Conservation (phyloP, 345 rosid genomes). For the Rhizophora mangle region DNA sequence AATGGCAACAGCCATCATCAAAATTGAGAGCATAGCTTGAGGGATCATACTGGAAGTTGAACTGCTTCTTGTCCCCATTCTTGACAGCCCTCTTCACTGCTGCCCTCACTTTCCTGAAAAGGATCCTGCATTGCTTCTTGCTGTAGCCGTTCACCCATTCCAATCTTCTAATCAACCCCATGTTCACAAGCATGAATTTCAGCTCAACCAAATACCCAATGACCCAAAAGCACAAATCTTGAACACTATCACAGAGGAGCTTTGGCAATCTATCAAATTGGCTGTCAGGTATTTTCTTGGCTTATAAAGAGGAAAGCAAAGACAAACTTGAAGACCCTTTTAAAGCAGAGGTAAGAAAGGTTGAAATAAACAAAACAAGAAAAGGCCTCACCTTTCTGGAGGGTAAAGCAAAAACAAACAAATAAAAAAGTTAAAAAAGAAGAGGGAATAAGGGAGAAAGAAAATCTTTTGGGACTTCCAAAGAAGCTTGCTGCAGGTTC, state of each 20-base stretch:
- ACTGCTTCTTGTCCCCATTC: slow-evolving; percentile 28
- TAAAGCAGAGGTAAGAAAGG: background rate
- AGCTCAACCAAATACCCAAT: background rate
- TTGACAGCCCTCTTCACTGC: slow-evolving; percentile 47
- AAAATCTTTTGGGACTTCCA: slow-evolving; percentile 25
- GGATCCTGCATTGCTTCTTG: slow-evolving; percentile 44
- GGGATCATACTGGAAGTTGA: slow-evolving; percentile 86
- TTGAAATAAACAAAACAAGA: background rate
- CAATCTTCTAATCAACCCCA: slow-evolving; percentile 22
- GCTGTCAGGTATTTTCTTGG: too few species aligned
- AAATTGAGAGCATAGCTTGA: slow-evolving; percentile 70
- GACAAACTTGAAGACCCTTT: background rate
- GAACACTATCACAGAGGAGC: background rate
- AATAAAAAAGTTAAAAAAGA: background rate
- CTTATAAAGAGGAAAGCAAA: background rate
- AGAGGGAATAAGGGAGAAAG: background rate
- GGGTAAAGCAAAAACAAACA: background rate
- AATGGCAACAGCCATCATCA: slow-evolving; percentile 50
- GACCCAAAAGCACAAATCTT: background rate
- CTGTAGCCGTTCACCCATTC: slow-evolving; percentile 12
- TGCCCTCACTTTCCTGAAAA: slow-evolving; percentile 50
- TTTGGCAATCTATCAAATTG: too few species aligned
- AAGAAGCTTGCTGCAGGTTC: slow-evolving; percentile 37
- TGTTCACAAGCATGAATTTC: background rate
- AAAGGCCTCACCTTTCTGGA: background rate